Evolutionary conservation across 1,284 basidiomycete species (phyloP).

Genomic region (Mycosarcoma mackinlayi): DNA sequence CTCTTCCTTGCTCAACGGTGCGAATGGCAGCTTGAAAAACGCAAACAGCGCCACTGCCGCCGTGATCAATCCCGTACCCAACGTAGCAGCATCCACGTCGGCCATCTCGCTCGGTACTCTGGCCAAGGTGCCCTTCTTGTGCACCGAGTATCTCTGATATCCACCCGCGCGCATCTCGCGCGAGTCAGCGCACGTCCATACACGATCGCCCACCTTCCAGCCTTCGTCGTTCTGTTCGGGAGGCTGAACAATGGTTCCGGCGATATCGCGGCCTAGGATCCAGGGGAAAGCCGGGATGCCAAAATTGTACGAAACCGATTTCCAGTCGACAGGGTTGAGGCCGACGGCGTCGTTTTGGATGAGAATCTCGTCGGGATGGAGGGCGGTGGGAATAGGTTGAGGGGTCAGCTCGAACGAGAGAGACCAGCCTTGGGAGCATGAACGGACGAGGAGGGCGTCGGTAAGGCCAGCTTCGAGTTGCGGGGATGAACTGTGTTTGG

Average conservation of each 20-base stretch:
- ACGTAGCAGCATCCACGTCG: conserved; percentile 54
- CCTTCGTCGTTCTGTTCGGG: conserved; percentile 68
- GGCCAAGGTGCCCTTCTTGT: conserved; percentile 45
- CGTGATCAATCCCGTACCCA: conserved; percentile 67
- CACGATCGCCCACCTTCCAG: conserved; percentile 70
- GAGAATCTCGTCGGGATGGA: conserved; percentile 33
- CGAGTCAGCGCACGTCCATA: conserved; percentile 63
- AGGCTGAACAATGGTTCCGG: conserved; percentile 70
- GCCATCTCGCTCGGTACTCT: conserved; percentile 24
- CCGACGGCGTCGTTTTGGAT: conserved; percentile 51
- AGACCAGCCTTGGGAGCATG: conserved; percentile 55
- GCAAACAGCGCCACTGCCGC: conserved; percentile 56
- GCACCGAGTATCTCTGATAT: conserved; percentile 53
- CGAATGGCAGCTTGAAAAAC: conserved; percentile 44
- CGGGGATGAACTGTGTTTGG: neutral
- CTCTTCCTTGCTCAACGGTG: neutral
- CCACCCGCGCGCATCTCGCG: conserved; percentile 51
- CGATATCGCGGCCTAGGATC: conserved; percentile 71
- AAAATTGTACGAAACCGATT: conserved; percentile 57
- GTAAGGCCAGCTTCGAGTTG: neutral
- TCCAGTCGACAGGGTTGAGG: conserved; percentile 62
- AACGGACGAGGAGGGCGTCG: conserved; percentile 51
- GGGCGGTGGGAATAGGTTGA: conserved; percentile 23
- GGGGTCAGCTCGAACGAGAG: conserved; percentile 57
- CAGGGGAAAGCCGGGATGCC: conserved; percentile 59